Percentiles rank a stretch among this genome's conserved stretches.
Conservation (phyloP, 441 rosid species). For the Kokia cookei region DNA sequence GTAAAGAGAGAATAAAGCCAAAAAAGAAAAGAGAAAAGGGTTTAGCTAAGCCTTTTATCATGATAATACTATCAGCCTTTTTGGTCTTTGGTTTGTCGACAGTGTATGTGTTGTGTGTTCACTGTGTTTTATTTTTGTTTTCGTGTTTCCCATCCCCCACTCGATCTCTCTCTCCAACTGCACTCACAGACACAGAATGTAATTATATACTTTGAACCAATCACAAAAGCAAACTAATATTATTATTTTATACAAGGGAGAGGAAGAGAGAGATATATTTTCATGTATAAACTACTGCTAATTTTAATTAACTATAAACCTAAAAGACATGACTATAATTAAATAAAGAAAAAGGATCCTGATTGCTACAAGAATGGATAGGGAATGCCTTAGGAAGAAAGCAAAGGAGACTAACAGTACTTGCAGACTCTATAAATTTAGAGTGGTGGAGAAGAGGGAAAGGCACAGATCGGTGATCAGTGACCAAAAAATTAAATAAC, state of each 20-base stretch:
- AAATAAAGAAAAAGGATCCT: slow-evolving; percentile 6
- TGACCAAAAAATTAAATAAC: slow-evolving; percentile 10
- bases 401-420: slow-evolving; percentile 51
- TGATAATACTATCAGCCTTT: slow-evolving; percentile 64
- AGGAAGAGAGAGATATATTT: background rate
- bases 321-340: background rate
- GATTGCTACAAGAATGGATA: slow-evolving; percentile 29
- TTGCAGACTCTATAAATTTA: slow-evolving; percentile 32
- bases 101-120: slow-evolving; percentile 71
- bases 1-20: background rate
- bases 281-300: background rate
- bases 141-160: slow-evolving; percentile 34
- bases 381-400: slow-evolving; percentile 75
- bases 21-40: slow-evolving; percentile 1
- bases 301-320: too few species aligned
- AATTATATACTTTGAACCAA: slow-evolving; percentile 47
- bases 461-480: background rate
- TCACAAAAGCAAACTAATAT: slow-evolving; percentile 23
- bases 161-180: slow-evolving; percentile 21
- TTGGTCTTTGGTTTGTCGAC: slow-evolving; percentile 92
- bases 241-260: background rate
- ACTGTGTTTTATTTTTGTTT: slow-evolving; percentile 47
- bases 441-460: slow-evolving; percentile 18
- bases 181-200: slow-evolving; percentile 25
- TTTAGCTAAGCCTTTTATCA: slow-evolving; percentile 53